Percentiles rank a stretch among this genome's conserved stretches.
Evolutionary conservation across 257 asterid genomes (phyloP).

Genomic region (Anisodus tanguticus): DNA sequence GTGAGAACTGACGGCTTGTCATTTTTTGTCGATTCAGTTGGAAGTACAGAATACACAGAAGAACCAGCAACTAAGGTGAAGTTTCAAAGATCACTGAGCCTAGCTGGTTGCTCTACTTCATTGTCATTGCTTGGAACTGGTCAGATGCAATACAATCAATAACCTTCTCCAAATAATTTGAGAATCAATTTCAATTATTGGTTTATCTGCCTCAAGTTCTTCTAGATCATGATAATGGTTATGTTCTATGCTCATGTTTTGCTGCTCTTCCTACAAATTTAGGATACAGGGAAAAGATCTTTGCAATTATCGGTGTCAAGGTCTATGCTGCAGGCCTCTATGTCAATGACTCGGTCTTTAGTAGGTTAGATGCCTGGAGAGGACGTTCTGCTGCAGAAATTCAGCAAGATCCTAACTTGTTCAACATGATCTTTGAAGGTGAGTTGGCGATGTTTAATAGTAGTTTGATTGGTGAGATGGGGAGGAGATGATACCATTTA

Average conservation of each 20-base stretch:
- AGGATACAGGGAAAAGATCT: conserved; percentile 90
- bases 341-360: conserved; percentile 54
- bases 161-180: neutral
- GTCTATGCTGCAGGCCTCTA: conserved; percentile 90
- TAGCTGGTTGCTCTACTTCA: conserved; percentile 72
- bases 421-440: conserved; percentile 71
- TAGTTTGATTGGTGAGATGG: too few relatives aligned
- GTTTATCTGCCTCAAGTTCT: neutral
- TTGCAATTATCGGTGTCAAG: conserved; percentile 86
- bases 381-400: conserved; percentile 61
- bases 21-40: conserved; percentile 41
- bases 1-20: neutral
- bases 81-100: conserved; percentile 62
- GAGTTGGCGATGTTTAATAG: neutral
- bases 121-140: conserved; percentile 84
- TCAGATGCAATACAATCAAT: conserved; percentile 40
- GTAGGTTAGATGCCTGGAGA: conserved; percentile 66
- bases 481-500: neutral
- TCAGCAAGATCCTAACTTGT: conserved; percentile 61
- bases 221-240: neutral
- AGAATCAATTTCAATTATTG: neutral
- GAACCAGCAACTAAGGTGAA: conserved; percentile 86
- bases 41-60: conserved; percentile 56
- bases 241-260: conserved; percentile 32
- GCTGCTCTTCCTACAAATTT: conserved; percentile 32